Base-by-base conservation (phyloP, 225 moss, liverwort and hornwort species). In the Marchantia paleacea region DNA sequence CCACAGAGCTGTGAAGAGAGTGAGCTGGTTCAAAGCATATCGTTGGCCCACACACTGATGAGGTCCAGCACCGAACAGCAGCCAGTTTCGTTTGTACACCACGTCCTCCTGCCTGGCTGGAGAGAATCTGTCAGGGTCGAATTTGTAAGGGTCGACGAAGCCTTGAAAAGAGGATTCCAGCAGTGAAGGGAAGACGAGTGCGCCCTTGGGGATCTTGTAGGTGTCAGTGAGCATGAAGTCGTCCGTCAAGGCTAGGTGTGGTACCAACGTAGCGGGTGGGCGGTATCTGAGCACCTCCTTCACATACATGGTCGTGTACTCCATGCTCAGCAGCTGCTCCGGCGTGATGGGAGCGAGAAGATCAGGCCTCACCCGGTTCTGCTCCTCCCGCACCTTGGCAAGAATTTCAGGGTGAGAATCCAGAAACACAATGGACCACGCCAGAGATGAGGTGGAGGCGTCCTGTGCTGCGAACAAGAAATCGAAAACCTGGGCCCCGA, bases 381-480 rank as follows among this genome's bases (percentile, higher is more conserved):
- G 79, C 68, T 92, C 92, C 15, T 78, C 76, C 0, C 87, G 90
- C 0, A 92, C 69, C 78, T 89, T 91, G 0, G 48, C 24, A 10
- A 92, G 74, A 0, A 91, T 51, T 0, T 88, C 85, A 0, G 91
- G 91, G 39, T 86, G 85, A 0, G 85, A 51, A 52, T 91, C 91
- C 7, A 83, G 83, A 39, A 92, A 73, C 1, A 83, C 83, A 2
- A 85, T 82, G 10, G 88, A 82, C 92, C 92, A 92, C 9, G 85
- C 89, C 22, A 92, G 82, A 18, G 92, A 92, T 8, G 92, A 89
- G 1, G 92, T 92, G 6, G 91, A 92, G 1, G 92, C 92, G 75
- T 92, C 91, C 68, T 92, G 92, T 15, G 92, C 89, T 1, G 92
- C 92, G 80, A 91, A 91, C 7, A 92, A 73, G 74, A 92, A 92